Base-by-base conservation (phyloP, 768 basidiomycete species). In the Terana coerulea region DNA sequence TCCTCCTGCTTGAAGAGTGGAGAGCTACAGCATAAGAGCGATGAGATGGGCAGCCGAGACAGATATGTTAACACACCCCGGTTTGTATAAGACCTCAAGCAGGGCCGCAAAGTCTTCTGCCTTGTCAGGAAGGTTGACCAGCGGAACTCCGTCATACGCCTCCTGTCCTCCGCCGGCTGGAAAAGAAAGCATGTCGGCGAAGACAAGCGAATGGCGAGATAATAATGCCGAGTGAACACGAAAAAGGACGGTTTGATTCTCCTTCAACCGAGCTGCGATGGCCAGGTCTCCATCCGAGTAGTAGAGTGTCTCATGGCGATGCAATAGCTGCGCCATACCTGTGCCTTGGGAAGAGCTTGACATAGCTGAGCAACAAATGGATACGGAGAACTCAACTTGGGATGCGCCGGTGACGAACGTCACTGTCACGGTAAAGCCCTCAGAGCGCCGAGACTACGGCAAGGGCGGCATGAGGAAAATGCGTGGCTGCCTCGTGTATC, bases 121-220 rank as follows among this genome's bases (percentile, higher is more conserved):
- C 28, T 31, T 51, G 47, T 67, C 66, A 7, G 53, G 64, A 53
- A 65, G 61, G 45, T 62, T 49, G n/a, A 67, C 61, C 33, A 61
- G 56, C 44, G 59, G 49, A 22, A 59, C 60, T 8, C 63, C 63
- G 52, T 63, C 66, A 53, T 66, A 65, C 35, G 34, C 33, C 51
- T 67, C 66, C 14, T 15, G 14, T 21, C 8, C 34, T 6, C 14
- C 25, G 25, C 30, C 52, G 14, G 22, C 31, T 11, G 28, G 46
- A 9, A 39, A 26, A 12, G 22, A 21, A 11, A 56, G 35, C 46
- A 56, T 56, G 36, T 53, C 55, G 11, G 29, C 19, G 52, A 56
- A 56, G 34, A 56, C 52, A n/a, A 47, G 28, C 3, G 55, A 56
- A 43, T 44, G 34, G 7, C 39, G 35, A 3, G 37, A 11, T 5